Evolutionary conservation across 148 eudicot species (phyloP).

Genomic region (Amaranthus cruentus): DNA sequence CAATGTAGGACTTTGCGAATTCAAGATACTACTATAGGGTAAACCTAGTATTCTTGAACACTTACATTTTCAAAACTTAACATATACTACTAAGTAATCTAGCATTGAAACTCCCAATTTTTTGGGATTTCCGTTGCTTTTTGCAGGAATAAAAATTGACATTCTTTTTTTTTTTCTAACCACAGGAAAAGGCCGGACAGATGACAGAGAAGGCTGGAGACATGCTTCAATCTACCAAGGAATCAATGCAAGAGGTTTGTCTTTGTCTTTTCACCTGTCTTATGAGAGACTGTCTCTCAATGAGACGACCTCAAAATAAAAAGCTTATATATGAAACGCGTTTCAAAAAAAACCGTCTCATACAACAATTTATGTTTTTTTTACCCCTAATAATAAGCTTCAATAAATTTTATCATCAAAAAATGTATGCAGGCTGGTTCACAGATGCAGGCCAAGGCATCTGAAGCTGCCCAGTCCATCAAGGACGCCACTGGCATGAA

Average conservation of each 20-base stretch:
- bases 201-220: constrained; percentile 31
- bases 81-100: no score
- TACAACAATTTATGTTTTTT: no score
- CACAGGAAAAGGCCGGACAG: constrained; percentile 34
- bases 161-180: neutral
- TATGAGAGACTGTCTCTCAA: neutral
- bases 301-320: no score
- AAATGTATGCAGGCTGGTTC: constrained; percentile 37
- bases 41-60: no score
- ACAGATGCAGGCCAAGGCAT: constrained; percentile 42
- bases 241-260: constrained; percentile 33
- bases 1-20: no score
- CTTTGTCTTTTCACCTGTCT: neutral
- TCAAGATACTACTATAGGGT: no score
- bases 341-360: no score
- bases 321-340: no score
- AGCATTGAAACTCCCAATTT: no score
- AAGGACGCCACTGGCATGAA: constrained; percentile 55
- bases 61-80: no score
- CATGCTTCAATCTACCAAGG: constrained; percentile 40
- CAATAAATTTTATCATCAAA: neutral
- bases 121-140: no score
- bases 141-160: no score
- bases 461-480: constrained; percentile 39
- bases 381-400: neutral